phyloP scores from a whole-genome alignment of 1,139 yeast species.

The Candida sanyaensis region DNA sequence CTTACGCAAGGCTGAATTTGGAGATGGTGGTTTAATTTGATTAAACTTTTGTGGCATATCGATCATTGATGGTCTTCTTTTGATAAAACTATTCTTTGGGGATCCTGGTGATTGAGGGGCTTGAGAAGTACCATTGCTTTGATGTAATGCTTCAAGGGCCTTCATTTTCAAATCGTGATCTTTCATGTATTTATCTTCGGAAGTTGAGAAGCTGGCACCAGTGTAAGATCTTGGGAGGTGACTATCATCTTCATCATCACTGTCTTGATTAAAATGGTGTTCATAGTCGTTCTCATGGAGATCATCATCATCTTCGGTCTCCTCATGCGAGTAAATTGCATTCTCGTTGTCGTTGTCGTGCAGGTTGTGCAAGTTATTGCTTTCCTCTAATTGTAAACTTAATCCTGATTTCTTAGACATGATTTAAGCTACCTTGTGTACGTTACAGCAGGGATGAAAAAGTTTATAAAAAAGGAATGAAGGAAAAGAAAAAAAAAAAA shows the following conservation, averaged over 20 bases:
- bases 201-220: conserved; percentile 63
- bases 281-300: conserved; percentile 33
- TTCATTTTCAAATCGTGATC: conserved; percentile 71
- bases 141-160: conserved; percentile 59
- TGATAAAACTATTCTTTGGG: conserved; percentile 26
- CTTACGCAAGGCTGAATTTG: conserved; percentile 9
- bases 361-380: not conserved
- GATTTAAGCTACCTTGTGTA: not conserved
- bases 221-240: conserved; percentile 31
- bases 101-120: conserved; percentile 13
- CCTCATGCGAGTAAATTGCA: conserved; percentile 2
- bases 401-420: conserved; percentile 12
- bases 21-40: conserved; percentile 18
- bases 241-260: conserved; percentile 32
- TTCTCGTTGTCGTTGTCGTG: conserved; percentile 1
- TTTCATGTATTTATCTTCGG: conserved; percentile 66
- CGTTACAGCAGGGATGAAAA: too few species aligned
- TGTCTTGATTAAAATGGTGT: conserved; percentile 16
- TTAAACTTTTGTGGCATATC: conserved; percentile 42
- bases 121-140: conserved; percentile 11
- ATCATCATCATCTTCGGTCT: conserved; percentile 18
- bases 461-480: too few species aligned
- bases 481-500: too few species aligned
- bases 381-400: conserved; percentile 9
- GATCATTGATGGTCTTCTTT: conserved; percentile 53